phyloP scores from a whole-genome alignment of 1,284 basidiomycete genomes.

The Puccinia horiana region DNA sequence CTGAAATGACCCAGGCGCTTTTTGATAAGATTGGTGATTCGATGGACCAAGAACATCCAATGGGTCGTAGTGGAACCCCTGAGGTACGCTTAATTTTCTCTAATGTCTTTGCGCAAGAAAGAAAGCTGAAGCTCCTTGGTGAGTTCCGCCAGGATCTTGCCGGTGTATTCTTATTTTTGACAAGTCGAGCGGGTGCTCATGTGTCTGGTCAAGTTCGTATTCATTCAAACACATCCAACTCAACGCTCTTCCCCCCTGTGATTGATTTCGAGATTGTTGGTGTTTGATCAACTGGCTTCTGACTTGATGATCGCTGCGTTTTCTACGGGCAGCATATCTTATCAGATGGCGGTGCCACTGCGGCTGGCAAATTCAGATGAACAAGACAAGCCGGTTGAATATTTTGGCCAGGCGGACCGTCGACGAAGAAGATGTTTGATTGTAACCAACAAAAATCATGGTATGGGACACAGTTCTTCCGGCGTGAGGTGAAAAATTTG shows the following conservation, averaged over 20 bases:
- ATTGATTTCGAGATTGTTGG: neutral
- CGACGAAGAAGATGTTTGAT: too few relatives aligned
- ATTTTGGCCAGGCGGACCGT: too few relatives aligned
- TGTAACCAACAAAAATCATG: too few relatives aligned
- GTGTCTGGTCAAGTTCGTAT: constrained; percentile 37
- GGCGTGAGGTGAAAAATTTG: too few relatives aligned
- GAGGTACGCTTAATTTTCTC: constrained; percentile 18
- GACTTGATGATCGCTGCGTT: neutral
- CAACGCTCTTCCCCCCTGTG: too few relatives aligned
- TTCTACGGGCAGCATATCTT: constrained; percentile 36
- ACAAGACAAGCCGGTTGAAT: too few relatives aligned
- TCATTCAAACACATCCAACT: neutral
- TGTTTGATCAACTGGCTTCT: neutral
- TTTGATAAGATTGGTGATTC: constrained; percentile 28
- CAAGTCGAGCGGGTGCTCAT: constrained; percentile 41
- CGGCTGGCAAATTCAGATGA: constrained; percentile 16
- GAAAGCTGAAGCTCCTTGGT: neutral
- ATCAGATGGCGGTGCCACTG: constrained; percentile 40
- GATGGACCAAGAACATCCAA: constrained; percentile 30
- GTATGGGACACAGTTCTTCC: too few relatives aligned
- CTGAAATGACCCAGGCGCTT: constrained; percentile 33
- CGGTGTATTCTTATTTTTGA: constrained; percentile 43
- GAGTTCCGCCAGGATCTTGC: constrained; percentile 34
- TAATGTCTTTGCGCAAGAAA: neutral
- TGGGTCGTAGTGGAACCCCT: constrained; percentile 46